A percentile compares a stretch with the other conserved stretches of the same genome.
Evolutionary conservation across 1,284 basidiomycete genomes (phyloP).

Genomic region (Ustilago lituana): DNA sequence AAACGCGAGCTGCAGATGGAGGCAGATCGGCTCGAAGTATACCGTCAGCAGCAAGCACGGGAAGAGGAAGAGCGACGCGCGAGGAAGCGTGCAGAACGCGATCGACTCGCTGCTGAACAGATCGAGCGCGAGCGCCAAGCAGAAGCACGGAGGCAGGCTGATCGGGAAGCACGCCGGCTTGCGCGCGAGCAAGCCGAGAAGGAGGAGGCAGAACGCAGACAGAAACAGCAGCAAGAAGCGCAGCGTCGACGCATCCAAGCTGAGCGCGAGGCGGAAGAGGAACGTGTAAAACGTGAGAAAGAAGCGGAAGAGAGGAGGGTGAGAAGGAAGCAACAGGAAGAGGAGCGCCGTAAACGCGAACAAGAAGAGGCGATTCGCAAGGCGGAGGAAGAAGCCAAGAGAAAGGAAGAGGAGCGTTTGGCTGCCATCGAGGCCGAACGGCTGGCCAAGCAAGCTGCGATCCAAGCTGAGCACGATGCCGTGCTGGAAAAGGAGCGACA

Average conservation of each 20-base stretch:
- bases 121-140: slow-evolving; percentile 15
- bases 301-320: slow-evolving; percentile 30
- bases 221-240: slow-evolving; percentile 23
- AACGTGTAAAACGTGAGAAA: slow-evolving; percentile 15
- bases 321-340: slow-evolving; percentile 18
- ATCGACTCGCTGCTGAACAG: slow-evolving; percentile 13
- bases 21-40: slow-evolving; percentile 32
- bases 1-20: slow-evolving; percentile 35
- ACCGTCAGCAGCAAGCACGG: slow-evolving; percentile 23
- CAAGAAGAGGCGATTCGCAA: slow-evolving; percentile 17
- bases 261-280: slow-evolving; percentile 26
- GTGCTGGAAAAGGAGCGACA: slow-evolving; percentile 35
- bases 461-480: slow-evolving; percentile 30
- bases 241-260: slow-evolving; percentile 22
- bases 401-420: slow-evolving; percentile 37
- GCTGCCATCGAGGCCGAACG: slow-evolving; percentile 44
- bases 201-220: slow-evolving; percentile 15
- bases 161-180: slow-evolving; percentile 24
- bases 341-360: slow-evolving; percentile 22
- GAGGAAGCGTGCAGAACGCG: slow-evolving; percentile 20
- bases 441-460: slow-evolving; percentile 28
- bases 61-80: slow-evolving; percentile 33
- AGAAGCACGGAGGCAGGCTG: slow-evolving; percentile 18
- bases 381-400: slow-evolving; percentile 17
- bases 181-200: slow-evolving; percentile 22